A percentile compares a stretch with the other conserved stretches of the same genome.
These are phyloP conservation scores for Buxus sempervirens DNA, from an alignment of 164 flowering plant species.

Conservation along the genomic window DNA sequence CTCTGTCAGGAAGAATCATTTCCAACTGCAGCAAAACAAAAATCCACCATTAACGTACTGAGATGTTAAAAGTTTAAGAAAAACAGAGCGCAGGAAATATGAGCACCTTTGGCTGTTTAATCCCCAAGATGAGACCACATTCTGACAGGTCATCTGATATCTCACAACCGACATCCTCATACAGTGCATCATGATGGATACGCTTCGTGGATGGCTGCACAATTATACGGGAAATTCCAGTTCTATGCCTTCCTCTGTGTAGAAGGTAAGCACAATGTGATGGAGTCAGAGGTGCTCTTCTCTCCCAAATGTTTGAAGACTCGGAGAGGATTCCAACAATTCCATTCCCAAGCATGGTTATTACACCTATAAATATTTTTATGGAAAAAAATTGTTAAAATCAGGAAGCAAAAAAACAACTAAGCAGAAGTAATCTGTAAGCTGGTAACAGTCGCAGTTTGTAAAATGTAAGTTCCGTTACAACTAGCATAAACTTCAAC, in stretches of 20 bases:
- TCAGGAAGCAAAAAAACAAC: too few relatives aligned
- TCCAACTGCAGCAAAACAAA: slow-evolving; percentile 61
- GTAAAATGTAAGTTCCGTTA: too few relatives aligned
- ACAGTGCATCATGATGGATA: slow-evolving; percentile 76
- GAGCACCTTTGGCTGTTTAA: slow-evolving; percentile 90
- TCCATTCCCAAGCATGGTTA: slow-evolving; percentile 81
- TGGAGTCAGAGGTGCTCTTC: slow-evolving; percentile 89
- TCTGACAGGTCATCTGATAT: slow-evolving; percentile 90
- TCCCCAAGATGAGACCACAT: slow-evolving; percentile 87
- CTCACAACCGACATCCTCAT: slow-evolving; percentile 96
- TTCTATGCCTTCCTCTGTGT: slow-evolving; percentile 46
- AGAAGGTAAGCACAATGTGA: slow-evolving; percentile 91
- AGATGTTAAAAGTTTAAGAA: background rate
- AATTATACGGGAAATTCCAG: slow-evolving; percentile 64
- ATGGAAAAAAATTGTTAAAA: background rate
- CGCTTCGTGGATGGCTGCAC: slow-evolving; percentile 97
- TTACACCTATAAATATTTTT: background rate
- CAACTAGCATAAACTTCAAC: too few relatives aligned
- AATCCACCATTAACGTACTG: slow-evolving; percentile 4
- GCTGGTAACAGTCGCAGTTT: too few relatives aligned
- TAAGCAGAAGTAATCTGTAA: too few relatives aligned
- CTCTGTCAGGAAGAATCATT: slow-evolving; percentile 85
- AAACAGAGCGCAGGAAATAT: background rate
- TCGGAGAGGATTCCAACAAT: slow-evolving; percentile 85
- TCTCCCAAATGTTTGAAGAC: slow-evolving; percentile 84